phyloP scores from a whole-genome alignment of 2,329 filamentous ascomycete species.

The Aspergillus puulaauensis region DNA sequence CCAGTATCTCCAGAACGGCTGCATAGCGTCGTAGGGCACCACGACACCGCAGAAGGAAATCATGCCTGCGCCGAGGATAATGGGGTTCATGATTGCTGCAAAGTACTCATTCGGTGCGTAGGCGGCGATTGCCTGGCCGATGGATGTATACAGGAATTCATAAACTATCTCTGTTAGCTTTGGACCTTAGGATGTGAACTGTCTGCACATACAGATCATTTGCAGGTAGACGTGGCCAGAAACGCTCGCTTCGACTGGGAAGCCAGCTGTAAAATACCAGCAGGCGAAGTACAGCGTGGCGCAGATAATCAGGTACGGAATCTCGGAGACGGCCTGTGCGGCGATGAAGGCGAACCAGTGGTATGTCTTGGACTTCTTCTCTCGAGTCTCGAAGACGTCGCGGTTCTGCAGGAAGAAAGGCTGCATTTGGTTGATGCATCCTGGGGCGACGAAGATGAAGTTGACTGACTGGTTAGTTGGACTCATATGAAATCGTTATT shows the following conservation, averaged over 20 bases:
- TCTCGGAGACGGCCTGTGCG: slow-evolving; percentile 50
- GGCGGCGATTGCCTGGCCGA: slow-evolving; percentile 54
- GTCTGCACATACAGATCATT: slow-evolving; percentile 32
- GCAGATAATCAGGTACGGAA: slow-evolving; percentile 47
- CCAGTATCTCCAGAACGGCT: slow-evolving; percentile 46
- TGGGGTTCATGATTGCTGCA: slow-evolving; percentile 57
- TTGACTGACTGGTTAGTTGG: slow-evolving; percentile 41
- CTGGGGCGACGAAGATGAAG: slow-evolving; percentile 62
- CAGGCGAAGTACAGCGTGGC: slow-evolving; percentile 50
- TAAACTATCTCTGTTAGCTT: slow-evolving; percentile 33
- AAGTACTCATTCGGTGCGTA: slow-evolving; percentile 63
- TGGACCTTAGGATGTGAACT: fast-evolving
- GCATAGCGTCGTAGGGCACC: slow-evolving; percentile 37
- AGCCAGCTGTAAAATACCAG: slow-evolving; percentile 62
- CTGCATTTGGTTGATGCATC: slow-evolving; percentile 59
- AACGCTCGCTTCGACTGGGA: slow-evolving; percentile 31
- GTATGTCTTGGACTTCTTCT: slow-evolving; percentile 63
- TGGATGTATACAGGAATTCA: slow-evolving; percentile 43
- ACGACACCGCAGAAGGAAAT: slow-evolving; percentile 42
- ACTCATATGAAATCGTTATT: background rate
- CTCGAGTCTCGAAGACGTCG: slow-evolving; percentile 58
- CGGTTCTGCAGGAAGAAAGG: slow-evolving; percentile 58
- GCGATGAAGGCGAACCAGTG: slow-evolving; percentile 62
- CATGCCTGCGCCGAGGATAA: slow-evolving; percentile 51
- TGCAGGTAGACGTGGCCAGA: slow-evolving; percentile 41